Evolutionary conservation across 495 filamentous ascomycete species (phyloP).

Genomic region (Opeltia flavorubescens): DNA sequence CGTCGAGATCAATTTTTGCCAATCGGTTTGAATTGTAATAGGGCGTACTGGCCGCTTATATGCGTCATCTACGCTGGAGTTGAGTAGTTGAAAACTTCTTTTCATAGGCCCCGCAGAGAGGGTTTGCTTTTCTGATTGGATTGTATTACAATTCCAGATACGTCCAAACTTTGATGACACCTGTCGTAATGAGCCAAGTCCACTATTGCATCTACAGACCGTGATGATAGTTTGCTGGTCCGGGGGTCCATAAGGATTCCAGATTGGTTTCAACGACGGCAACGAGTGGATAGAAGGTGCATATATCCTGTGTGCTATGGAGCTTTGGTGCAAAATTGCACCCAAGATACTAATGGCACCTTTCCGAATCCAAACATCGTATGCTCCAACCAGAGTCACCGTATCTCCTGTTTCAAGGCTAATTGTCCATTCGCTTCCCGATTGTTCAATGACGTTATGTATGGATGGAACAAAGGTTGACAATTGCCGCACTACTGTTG

Average conservation of each 20-base stretch:
- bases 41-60: constrained; percentile 41
- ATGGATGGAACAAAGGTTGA: constrained; percentile 16
- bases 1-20: constrained; percentile 37
- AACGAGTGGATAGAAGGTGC: constrained; percentile 66
- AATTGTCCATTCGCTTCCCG: constrained; percentile 8
- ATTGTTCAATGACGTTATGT: constrained; percentile 19
- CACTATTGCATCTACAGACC: constrained; percentile 36
- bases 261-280: constrained; percentile 48
- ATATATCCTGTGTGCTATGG: constrained; percentile 44
- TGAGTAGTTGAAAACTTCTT: constrained; percentile 16
- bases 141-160: constrained; percentile 49
- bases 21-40: constrained; percentile 49
- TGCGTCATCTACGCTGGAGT: constrained; percentile 32
- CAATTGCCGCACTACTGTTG: constrained; percentile 7
- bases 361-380: constrained; percentile 52
- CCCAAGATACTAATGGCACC: constrained; percentile 53
- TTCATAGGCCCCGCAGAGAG: no score
- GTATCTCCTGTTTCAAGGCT: constrained; percentile 33
- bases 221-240: constrained; percentile 34
- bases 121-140: background rate
- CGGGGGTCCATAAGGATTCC: constrained; percentile 30
- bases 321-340: constrained; percentile 42
- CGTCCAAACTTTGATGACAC: constrained; percentile 57
- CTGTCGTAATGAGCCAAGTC: constrained; percentile 40
- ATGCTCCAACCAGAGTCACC: constrained; percentile 56